Base-by-base conservation (phyloP, 1,139 yeast species). In the Insectozyma bohioensis region DNA sequence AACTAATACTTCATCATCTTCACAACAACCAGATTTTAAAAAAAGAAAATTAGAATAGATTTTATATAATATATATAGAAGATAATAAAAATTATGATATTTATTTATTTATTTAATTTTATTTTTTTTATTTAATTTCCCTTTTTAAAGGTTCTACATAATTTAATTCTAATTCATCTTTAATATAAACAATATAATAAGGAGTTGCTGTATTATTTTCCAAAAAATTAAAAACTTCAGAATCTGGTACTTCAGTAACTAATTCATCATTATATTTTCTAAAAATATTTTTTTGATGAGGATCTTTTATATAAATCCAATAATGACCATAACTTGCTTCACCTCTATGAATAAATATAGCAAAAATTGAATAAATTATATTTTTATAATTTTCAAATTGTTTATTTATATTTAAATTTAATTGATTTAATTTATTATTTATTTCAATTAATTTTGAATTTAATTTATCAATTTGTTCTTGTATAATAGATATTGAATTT, bases 291-390 rank as follows among this genome's bases (percentile, higher is more conserved):
- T 71, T 67, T 38, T 71, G 67, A 42, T 72, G 72, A 9, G 81
- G 78, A 55, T 92, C 97, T 42, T 76, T 78, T 41, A 92, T 90
- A 54, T 90, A 92, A 11, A 90, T 77, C 97, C 97, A 92, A 55
- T 92, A 92, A 58, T 92, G 98, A 3, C 98, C 98, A 52, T 85
- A 90, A 36, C 88, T 80, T 1, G 96, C 98, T 49, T 88, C 95
- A 6, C 98, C 98, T 35, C 97, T 69, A 57, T 92, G 98, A 30
- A 94, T 87, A 51, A 92, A 92, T 6, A 92, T 82, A 0, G 97
- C 95, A 63, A 90, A 92, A 9, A 92, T 72, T 1, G 85, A 71
- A 56, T 92, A 92, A 0, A 92, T 95, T 18, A 81, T 72, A 35
- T 72, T 61, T 32, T 69, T 74, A 59, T 83, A 76, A 7, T 65